These are phyloP conservation scores for Glycyrrhiza uralensis DNA, from an alignment of 306 rosid genomes.

Conservation along the genomic window DNA sequence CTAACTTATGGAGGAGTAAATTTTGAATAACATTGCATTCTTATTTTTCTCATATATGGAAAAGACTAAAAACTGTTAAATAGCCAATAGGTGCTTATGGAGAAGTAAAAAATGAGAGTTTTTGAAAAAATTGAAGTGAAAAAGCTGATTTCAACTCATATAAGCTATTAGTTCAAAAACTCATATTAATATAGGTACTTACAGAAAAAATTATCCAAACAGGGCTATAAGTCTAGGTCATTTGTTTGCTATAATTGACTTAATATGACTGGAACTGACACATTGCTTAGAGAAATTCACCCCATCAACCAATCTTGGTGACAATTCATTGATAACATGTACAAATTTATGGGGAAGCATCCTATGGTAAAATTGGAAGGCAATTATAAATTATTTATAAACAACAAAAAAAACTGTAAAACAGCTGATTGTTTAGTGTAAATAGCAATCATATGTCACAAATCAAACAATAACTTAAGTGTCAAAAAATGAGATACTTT, in stretches of 20 bases:
- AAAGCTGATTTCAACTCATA: too few species aligned
- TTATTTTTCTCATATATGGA: too few species aligned
- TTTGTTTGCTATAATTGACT: neutral
- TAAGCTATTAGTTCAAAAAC: too few species aligned
- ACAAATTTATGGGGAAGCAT: neutral
- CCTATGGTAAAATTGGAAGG: neutral
- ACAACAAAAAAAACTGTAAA: neutral
- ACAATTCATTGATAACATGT: neutral
- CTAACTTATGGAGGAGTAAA: too few species aligned
- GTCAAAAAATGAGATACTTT: neutral
- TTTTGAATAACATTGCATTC: too few species aligned
- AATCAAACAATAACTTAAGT: neutral
- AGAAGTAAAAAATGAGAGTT: too few species aligned
- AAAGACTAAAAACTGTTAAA: too few species aligned
- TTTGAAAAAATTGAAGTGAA: too few species aligned
- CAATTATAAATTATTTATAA: neutral
- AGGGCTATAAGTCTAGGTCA: too few species aligned
- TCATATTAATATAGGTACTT: too few species aligned
- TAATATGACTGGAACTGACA: neutral
- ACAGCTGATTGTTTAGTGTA: neutral
- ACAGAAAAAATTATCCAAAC: too few species aligned
- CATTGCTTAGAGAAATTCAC: neutral
- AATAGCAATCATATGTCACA: neutral
- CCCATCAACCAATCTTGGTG: neutral
- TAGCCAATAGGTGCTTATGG: too few species aligned